These are phyloP conservation scores for Dactylellina parvicollis DNA, from an alignment of 2,329 filamentous ascomycete genomes.

Conservation along the genomic window DNA sequence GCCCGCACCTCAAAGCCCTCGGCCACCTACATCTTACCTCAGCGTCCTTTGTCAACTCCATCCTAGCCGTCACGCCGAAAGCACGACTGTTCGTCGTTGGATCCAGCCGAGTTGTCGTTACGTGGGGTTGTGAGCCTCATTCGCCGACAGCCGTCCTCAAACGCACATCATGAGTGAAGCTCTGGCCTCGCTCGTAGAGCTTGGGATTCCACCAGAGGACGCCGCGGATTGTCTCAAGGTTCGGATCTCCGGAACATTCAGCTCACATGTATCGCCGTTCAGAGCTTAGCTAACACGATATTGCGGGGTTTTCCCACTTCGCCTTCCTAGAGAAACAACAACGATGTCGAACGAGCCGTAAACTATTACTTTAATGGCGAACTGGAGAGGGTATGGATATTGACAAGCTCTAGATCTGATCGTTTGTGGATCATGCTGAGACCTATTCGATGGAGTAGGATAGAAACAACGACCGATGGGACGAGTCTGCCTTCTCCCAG, in stretches of 20 bases:
- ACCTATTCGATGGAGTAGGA: slow-evolving; percentile 10
- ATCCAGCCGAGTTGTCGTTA: slow-evolving; percentile 9
- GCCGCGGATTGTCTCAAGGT: slow-evolving; percentile 58
- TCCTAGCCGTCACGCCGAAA: not conserved
- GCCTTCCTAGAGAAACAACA: slow-evolving; percentile 45
- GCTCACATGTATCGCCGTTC: not conserved
- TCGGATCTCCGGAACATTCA: slow-evolving; percentile 13
- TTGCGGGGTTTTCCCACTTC: slow-evolving; percentile 40
- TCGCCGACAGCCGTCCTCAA: not conserved
- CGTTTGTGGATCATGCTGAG: slow-evolving; percentile 4
- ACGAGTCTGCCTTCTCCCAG: slow-evolving; percentile 9
- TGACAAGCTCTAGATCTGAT: not conserved
- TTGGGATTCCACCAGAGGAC: slow-evolving; percentile 54
- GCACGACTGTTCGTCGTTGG: not conserved
- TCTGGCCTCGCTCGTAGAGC: slow-evolving; percentile 47
- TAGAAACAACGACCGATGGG: slow-evolving; percentile 27
- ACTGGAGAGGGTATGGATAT: slow-evolving; percentile 55
- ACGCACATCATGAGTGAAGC: slow-evolving; percentile 39
- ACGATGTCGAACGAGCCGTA: slow-evolving; percentile 56
- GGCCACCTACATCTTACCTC: not conserved
- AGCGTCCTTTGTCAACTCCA: not conserved
- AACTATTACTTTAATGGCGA: slow-evolving; percentile 56
- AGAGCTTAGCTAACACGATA: slow-evolving; percentile 29
- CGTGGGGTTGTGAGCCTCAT: slow-evolving; percentile 31
- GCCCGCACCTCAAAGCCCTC: not conserved